Evolutionary conservation across 352 stramenopile species (phyloP).

Genomic region (Phytopythium ostracodes): DNA sequence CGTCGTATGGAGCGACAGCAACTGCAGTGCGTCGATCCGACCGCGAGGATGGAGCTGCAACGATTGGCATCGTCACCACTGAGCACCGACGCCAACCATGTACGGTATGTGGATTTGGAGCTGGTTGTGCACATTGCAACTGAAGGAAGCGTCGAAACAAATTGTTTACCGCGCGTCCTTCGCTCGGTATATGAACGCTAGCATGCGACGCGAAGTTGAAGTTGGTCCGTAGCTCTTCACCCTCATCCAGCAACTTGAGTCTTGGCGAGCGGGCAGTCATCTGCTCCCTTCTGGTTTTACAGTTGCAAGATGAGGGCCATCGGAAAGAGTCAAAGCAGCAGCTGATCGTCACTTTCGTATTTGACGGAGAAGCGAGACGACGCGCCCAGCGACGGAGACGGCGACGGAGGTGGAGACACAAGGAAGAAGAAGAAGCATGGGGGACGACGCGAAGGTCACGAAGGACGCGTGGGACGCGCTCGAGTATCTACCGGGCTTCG

Average conservation of each 20-base stretch:
- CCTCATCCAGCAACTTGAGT: slow-evolving; percentile 5
- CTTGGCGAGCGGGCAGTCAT: too few species aligned
- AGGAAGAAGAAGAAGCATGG: not conserved
- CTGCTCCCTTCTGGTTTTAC: too few species aligned
- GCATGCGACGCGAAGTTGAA: slow-evolving; percentile 2
- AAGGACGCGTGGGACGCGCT: slow-evolving; percentile 47
- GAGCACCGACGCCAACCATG: not conserved
- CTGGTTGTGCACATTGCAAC: too few species aligned
- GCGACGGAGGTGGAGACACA: too few species aligned
- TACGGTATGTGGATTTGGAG: too few species aligned
- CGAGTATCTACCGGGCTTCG: slow-evolving; percentile 90
- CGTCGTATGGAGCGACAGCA: not conserved
- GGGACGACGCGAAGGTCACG: not conserved
- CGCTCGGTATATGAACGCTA: not conserved
- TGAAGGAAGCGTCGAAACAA: not conserved
- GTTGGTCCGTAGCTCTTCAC: not conserved
- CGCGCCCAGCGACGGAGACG: not conserved
- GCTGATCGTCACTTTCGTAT: not conserved
- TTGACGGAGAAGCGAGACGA: not conserved
- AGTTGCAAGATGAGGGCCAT: not conserved
- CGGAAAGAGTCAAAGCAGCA: too few species aligned
- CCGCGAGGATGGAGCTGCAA: not conserved
- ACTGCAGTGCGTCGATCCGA: not conserved
- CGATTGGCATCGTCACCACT: not conserved
- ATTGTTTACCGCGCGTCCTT: not conserved